phyloP scores from a whole-genome alignment of 176 grass and related monocot species.

The Elaeis guineensis region DNA sequence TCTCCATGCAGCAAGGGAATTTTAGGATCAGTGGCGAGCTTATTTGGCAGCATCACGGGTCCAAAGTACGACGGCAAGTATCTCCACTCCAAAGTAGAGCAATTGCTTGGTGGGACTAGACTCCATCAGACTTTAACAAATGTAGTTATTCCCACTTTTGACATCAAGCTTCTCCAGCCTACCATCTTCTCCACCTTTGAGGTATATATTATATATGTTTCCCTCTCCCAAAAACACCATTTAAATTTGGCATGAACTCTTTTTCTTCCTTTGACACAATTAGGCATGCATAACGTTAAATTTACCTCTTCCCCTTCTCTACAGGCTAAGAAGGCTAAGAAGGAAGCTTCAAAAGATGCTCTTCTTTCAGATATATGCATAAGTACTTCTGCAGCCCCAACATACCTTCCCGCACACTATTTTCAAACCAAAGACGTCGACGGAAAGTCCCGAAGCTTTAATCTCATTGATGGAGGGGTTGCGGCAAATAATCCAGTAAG shows the following conservation, averaged over 20 bases:
- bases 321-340: not conserved
- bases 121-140: not conserved
- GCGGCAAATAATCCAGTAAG: conserved; percentile 10
- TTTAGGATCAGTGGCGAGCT: not conserved
- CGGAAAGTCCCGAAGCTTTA: not conserved
- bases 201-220: not conserved
- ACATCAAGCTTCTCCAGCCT: conserved; percentile 11
- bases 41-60: not conserved
- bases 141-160: not conserved
- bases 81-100: not conserved
- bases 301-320: not conserved
- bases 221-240: too few relatives aligned
- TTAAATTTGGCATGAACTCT: too few relatives aligned
- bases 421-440: not conserved
- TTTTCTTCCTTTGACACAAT: too few relatives aligned
- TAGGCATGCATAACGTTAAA: too few relatives aligned
- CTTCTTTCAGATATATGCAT: not conserved
- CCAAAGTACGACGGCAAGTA: conserved; percentile 4
- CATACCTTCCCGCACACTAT: not conserved
- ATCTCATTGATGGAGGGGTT: conserved; percentile 6
- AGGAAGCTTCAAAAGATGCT: not conserved
- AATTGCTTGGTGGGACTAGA: not conserved
- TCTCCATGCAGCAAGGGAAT: not conserved
- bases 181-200: conserved; percentile 11
- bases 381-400: not conserved